Evolutionary conservation across 169 alveolate species (phyloP).

Genomic region (Plasmodium reichenowi): DNA sequence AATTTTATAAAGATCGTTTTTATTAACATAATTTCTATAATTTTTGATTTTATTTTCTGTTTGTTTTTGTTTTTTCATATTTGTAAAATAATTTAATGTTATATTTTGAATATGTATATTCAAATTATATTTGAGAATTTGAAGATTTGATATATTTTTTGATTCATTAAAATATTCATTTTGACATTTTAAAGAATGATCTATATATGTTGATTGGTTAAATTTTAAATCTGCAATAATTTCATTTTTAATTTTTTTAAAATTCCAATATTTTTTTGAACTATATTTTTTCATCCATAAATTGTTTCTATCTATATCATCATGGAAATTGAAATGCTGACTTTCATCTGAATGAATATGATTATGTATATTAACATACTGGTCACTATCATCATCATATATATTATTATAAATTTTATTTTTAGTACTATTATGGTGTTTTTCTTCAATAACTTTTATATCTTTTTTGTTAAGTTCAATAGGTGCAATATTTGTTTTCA

Average conservation of each 20-base stretch:
- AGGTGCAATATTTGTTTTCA: slow-evolving; percentile 75
- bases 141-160: slow-evolving; percentile 11
- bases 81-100: slow-evolving; percentile 15
- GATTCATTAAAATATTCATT: not conserved
- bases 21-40: slow-evolving; percentile 11
- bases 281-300: slow-evolving; percentile 58
- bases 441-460: slow-evolving; percentile 42
- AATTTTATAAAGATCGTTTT: slow-evolving; percentile 38
- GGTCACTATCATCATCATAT: not conserved
- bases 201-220: not conserved
- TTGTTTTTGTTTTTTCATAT: slow-evolving; percentile 29
- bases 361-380: not conserved
- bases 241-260: slow-evolving; percentile 41
- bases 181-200: not conserved
- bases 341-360: slow-evolving; percentile 6
- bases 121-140: not conserved
- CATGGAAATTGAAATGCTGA: slow-evolving; percentile 8
- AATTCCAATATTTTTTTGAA: slow-evolving; percentile 34
- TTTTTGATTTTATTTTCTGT: slow-evolving; percentile 44
- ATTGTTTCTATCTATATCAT: slow-evolving; percentile 18
- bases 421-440: not conserved
- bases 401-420: slow-evolving; percentile 17
- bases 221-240: slow-evolving; percentile 28
- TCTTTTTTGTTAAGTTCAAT: slow-evolving; percentile 65
- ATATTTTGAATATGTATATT: slow-evolving; percentile 28